Evolutionary conservation across 2,329 filamentous ascomycete genomes (phyloP), one percentile per base, ranked within the genome.

Genomic region (Monosporascus sp.): DNA sequence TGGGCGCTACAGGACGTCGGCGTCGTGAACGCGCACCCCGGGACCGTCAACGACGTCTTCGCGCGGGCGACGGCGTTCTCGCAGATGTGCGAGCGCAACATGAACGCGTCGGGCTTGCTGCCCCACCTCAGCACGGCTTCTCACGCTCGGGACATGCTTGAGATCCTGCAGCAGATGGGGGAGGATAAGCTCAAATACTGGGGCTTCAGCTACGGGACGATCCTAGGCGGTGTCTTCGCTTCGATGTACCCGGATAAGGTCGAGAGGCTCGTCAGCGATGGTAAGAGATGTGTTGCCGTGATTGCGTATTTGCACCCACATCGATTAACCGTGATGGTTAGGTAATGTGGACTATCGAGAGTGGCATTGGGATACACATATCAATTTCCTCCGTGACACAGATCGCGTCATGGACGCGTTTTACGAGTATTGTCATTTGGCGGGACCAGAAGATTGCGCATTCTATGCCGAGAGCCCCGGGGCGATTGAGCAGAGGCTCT

Each of bases 181-280:
- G 59, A 74, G 50, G 62, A 68, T 4, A 74, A 70, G 63, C 66
- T 79, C 6, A 70, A 68, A 45, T 81, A 79, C 60, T 81, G 78
- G 78, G 79, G 79, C 1, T 75, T 80, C 53, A 80, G 77, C 56
- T 82, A 82, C 55, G 79, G 79, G 9, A 79, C 77, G 7, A 61
- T 80, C 2, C 68, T 82, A 0, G 79, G 79, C 3, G 75, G 73
- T 14, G 74, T 74, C 0, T 80, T 81, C 60, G 78, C 78, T 3
- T 70, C 75, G 2, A 70, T 81, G 66, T 81, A 73, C 51, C 79
- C 78, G 1, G 74, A 80, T 27, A 70, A 70, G 45, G 72, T 82
- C 1, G 76, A 74, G 42, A 69, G 77, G 15, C 62, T 82, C 8
- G 73, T 80, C 2, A 75, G 77, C 51, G 79, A 82, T 54, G 77